Conservation (phyloP, 495 filamentous ascomycete species). For the Annulohypoxylon moriforme region DNA sequence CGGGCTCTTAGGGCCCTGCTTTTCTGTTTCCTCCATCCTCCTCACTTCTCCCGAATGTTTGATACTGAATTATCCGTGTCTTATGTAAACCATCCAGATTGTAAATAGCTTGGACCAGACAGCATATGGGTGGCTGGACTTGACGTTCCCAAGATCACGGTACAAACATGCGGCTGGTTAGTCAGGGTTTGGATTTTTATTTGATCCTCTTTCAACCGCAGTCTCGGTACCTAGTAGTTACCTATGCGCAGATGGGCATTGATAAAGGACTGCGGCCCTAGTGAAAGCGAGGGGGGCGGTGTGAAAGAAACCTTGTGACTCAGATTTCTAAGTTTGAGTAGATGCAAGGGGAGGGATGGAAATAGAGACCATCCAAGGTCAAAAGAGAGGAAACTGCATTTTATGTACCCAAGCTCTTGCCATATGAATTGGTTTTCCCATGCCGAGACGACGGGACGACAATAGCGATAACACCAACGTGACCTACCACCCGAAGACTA, state of each 20-base stretch:
- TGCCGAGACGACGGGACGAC: neutral
- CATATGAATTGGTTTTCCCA: neutral
- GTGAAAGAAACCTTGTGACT: neutral
- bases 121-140: neutral
- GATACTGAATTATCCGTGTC: neutral
- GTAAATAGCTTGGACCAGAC: neutral
- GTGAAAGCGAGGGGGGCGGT: neutral
- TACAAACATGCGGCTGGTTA: neutral
- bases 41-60: neutral
- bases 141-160: too few relatives aligned
- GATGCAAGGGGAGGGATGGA: neutral
- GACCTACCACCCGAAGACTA: slow-evolving; percentile 15
- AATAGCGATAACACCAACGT: slow-evolving; percentile 6
- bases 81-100: neutral
- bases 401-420: neutral
- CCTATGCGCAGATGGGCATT: neutral
- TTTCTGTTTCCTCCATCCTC: slow-evolving; percentile 21
- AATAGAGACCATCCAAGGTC: neutral
- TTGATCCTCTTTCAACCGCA: too few relatives aligned
- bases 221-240: too few relatives aligned
- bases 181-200: too few relatives aligned
- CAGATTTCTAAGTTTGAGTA: neutral
- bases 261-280: neutral
- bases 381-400: too few relatives aligned
- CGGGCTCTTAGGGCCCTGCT: slow-evolving; percentile 2